Conservation (phyloP, 257 asterid species). For the Salvia rosmarinus region DNA sequence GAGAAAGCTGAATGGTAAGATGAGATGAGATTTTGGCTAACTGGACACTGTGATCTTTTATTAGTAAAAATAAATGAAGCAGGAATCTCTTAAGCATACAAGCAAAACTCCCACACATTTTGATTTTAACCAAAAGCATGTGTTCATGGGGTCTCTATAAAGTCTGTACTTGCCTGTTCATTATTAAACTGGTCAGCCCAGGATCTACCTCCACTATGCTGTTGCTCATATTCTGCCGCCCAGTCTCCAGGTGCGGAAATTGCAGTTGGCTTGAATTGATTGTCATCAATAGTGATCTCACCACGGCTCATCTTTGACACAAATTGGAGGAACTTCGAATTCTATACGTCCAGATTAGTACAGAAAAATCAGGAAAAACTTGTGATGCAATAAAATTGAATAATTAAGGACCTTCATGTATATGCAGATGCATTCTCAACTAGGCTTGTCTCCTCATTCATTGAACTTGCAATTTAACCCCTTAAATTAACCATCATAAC, state of each 20-base stretch:
- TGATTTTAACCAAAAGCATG: background rate
- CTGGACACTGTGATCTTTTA: background rate
- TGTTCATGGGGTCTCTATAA: background rate
- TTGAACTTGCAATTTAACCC: background rate
- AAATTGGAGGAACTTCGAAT: constrained; percentile 93
- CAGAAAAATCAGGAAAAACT: constrained; percentile 22
- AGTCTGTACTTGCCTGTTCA: constrained; percentile 71
- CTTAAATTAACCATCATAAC: constrained; percentile 15
- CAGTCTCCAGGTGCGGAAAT: constrained; percentile 79
- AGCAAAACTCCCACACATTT: constrained; percentile 16
- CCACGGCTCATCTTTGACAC: constrained; percentile 99
- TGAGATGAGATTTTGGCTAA: constrained; percentile 5
- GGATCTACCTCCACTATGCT: constrained; percentile 74
- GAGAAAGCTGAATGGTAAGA: constrained; percentile 60
- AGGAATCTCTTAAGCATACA: constrained; percentile 8
- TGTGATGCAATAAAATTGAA: constrained; percentile 21
- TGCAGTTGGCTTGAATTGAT: constrained; percentile 79
- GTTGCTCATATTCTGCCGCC: constrained; percentile 89
- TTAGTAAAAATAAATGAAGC: constrained; percentile 19
- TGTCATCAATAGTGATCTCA: constrained; percentile 86
- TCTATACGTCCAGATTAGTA: constrained; percentile 50
- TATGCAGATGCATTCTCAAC: constrained; percentile 21
- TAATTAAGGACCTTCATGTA: constrained; percentile 19
- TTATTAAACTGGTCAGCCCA: constrained; percentile 91
- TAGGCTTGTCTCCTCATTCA: constrained; percentile 21